Base-by-base conservation (phyloP, 768 basidiomycete genomes). In the Trametes villosa region DNA sequence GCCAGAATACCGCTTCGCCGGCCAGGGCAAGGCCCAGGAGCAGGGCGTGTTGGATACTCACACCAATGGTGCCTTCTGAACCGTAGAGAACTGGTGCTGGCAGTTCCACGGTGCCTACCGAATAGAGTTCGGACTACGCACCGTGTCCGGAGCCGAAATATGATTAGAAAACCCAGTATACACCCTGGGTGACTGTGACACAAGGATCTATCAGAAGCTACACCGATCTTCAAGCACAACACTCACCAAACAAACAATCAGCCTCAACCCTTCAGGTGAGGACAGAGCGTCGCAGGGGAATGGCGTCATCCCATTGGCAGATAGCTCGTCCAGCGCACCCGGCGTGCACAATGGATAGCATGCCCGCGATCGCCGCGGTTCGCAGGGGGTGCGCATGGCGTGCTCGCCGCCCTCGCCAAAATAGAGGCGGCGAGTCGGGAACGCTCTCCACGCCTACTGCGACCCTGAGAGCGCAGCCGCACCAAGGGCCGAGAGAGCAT, bases 381-480 rank as follows among this genome's bases (percentile, higher is more conserved):
- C 36, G 36, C 36, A 38, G 36, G 44, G 12, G 22, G 12, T 8
- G 9, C 22, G 22, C 44, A 45, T 26, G 44, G 22, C 24, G 22
- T 22, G 22, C 44, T 45, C 22, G 13, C 9, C 24, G 50, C 33
- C 51, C 36, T 29, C 45, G 27, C 50, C 58, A 36, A 42, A 50
- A 61, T 40, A 50, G 31, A 44, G 18, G 33, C 30, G 41, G 50
- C 26, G 47, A 13, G 47, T 45, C 38, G 53, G 48, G 60, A 49
- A 27, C 24, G 18, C 20, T 15, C 47, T 34, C n/a, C 17, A 17
- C 44, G 29, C 34, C 46, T 41, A 26, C 46, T 30, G 29, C 46
- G 41, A 56, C 49, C 55, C 60, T 57, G 60, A 31, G 60, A 62
- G 42, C 41, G 47, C 46, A 47, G 49, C 44, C 33, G 27, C 41